These are phyloP conservation scores for Trapa bicornis DNA, from an alignment of 345 rosid species.

Conservation along the genomic window DNA sequence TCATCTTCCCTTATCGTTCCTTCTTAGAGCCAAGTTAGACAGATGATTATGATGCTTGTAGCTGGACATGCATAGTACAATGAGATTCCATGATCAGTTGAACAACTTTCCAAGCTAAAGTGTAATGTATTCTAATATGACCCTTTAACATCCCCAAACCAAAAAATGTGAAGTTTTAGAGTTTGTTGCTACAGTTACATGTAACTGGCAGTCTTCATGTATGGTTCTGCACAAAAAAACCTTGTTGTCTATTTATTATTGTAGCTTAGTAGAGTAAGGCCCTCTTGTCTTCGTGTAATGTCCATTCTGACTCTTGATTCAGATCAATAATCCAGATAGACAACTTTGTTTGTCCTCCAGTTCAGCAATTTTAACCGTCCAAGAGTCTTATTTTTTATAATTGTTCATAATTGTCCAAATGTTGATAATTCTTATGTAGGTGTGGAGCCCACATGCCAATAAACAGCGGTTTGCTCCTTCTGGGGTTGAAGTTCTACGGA, in stretches of 20 bases:
- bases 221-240: background rate
- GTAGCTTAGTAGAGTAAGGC: background rate
- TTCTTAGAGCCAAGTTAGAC: too few species aligned
- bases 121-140: background rate
- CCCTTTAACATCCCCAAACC: background rate
- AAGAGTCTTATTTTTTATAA: background rate
- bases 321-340: background rate
- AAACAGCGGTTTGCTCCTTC: slow-evolving; percentile 73
- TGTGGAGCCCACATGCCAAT: slow-evolving; percentile 70
- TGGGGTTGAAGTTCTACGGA: slow-evolving; percentile 71
- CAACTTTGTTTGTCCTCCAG: background rate
- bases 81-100: background rate
- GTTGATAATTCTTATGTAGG: slow-evolving; percentile 25
- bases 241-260: background rate
- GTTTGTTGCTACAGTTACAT: background rate
- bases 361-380: background rate
- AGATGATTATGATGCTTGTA: background rate
- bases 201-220: too few species aligned
- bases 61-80: background rate
- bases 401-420: background rate
- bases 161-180: background rate
- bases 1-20: too few species aligned
- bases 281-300: background rate
- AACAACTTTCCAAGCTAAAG: background rate
- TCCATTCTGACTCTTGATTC: background rate